Evolutionary conservation across 768 basidiomycete species (phyloP).

Genomic region (Phanerochaete carnosa): DNA sequence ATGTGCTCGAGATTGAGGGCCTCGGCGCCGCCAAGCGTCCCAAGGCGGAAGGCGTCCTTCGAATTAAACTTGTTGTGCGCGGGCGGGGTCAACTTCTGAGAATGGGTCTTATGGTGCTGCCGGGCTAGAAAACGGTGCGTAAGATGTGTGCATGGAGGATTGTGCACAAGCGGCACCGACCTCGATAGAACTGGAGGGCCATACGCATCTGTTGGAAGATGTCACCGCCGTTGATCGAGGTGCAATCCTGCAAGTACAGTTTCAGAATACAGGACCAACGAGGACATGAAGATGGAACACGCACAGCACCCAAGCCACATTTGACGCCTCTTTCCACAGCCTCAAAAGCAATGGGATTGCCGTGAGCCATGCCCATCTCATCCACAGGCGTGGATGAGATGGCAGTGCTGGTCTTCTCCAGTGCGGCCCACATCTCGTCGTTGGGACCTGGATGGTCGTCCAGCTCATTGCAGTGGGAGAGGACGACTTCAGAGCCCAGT

Average conservation of each 20-base stretch:
- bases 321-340: conserved; percentile 26
- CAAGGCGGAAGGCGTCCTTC: conserved; percentile 27
- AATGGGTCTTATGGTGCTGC: conserved; percentile 18
- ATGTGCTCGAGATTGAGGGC: conserved; percentile 20
- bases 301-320: conserved; percentile 26
- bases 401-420: conserved; percentile 23
- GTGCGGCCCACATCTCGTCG: conserved; percentile 26
- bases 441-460: conserved; percentile 19
- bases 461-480: conserved; percentile 28
- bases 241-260: conserved; percentile 14
- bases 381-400: conserved; percentile 28
- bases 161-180: conserved; percentile 6
- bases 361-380: conserved; percentile 32
- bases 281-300: neutral
- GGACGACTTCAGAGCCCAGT: conserved; percentile 25
- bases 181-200: conserved; percentile 26
- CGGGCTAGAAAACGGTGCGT: conserved; percentile 4
- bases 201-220: conserved; percentile 29
- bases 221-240: conserved; percentile 27
- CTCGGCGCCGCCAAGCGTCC: conserved; percentile 29
- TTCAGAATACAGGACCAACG: neutral
- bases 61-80: conserved; percentile 19
- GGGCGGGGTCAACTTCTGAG: conserved; percentile 12
- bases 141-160: neutral
- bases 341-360: conserved; percentile 25